A percentile compares a stretch with the other conserved stretches of the same genome.
Evolutionary conservation across 495 filamentous ascomycete species (phyloP).

Genomic region (Immersiella caudata): DNA sequence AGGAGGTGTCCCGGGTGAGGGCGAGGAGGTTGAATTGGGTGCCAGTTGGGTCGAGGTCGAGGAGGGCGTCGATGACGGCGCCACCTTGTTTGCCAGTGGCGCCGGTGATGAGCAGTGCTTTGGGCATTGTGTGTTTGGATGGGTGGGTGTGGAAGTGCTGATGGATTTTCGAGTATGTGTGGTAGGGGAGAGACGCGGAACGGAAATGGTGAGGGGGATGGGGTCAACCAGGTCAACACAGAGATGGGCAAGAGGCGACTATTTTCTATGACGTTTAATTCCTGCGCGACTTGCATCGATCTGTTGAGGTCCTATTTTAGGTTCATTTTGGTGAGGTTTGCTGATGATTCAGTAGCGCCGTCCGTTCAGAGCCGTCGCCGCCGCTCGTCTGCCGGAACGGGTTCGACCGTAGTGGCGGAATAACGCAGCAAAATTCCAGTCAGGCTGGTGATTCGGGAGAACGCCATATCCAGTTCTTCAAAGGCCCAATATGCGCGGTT

Average conservation of each 20-base stretch:
- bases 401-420: not conserved
- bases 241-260: too few species aligned
- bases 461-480: too few species aligned
- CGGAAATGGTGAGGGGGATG: not conserved
- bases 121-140: constrained; percentile 32
- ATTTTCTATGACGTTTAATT: not conserved
- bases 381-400: not conserved
- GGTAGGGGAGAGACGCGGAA: not conserved
- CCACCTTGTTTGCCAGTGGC: constrained; percentile 74
- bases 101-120: constrained; percentile 63
- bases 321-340: not conserved
- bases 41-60: constrained; percentile 28
- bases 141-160: not conserved
- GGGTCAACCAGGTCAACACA: too few species aligned
- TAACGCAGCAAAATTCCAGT: too few species aligned
- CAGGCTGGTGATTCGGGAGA: too few species aligned
- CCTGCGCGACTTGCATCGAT: not conserved
- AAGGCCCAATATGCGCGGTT: too few species aligned
- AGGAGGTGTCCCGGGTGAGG: constrained; percentile 60
- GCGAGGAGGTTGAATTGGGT: constrained; percentile 58
- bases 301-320: not conserved
- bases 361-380: not conserved
- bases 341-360: not conserved
- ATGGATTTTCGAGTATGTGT: too few species aligned
- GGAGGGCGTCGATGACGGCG: constrained; percentile 59